Conservation (phyloP, 441 rosid species). For the Theobroma grandiflorum region DNA sequence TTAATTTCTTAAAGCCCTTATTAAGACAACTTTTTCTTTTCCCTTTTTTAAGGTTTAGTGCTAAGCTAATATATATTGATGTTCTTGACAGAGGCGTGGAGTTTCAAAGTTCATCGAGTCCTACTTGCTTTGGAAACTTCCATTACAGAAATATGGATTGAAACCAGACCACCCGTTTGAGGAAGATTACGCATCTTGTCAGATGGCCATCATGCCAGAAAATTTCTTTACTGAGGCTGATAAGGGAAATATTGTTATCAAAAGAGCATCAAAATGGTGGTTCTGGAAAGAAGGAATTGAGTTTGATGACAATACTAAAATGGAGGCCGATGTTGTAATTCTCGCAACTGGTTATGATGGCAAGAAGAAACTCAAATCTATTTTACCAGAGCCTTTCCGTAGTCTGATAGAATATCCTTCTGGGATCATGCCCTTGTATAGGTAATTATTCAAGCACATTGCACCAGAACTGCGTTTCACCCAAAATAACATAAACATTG, state of each 20-base stretch:
- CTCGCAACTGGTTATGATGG: slow-evolving; percentile 91
- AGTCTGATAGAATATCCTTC: slow-evolving; percentile 63
- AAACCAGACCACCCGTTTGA: slow-evolving; percentile 87
- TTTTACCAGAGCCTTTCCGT: slow-evolving; percentile 79
- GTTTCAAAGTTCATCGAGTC: slow-evolving; percentile 86
- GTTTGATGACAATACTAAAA: slow-evolving; percentile 65
- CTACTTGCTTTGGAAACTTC: slow-evolving; percentile 77
- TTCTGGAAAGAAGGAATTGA: slow-evolving; percentile 70
- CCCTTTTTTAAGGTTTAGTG: neutral
- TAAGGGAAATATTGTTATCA: slow-evolving; percentile 77
- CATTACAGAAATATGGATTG: slow-evolving; percentile 74
- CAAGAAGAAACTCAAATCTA: slow-evolving; percentile 71
- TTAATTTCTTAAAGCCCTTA: neutral
- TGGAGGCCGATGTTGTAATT: slow-evolving; percentile 85
- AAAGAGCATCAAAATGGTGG: slow-evolving; percentile 75
- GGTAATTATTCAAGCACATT: slow-evolving; percentile 41
- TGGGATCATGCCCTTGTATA: slow-evolving; percentile 79
- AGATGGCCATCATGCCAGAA: slow-evolving; percentile 86
- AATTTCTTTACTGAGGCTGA: slow-evolving; percentile 84
- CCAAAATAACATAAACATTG: neutral
- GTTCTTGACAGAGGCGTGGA: slow-evolving; percentile 57
- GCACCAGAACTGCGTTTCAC: neutral
- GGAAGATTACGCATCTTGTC: slow-evolving; percentile 91
- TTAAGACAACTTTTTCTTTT: neutral
- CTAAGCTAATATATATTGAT: neutral